Percentiles rank a stretch among this genome's conserved stretches.
These are phyloP conservation scores for Auricularia heimuer DNA, from an alignment of 768 basidiomycete species.

Conservation along the genomic window DNA sequence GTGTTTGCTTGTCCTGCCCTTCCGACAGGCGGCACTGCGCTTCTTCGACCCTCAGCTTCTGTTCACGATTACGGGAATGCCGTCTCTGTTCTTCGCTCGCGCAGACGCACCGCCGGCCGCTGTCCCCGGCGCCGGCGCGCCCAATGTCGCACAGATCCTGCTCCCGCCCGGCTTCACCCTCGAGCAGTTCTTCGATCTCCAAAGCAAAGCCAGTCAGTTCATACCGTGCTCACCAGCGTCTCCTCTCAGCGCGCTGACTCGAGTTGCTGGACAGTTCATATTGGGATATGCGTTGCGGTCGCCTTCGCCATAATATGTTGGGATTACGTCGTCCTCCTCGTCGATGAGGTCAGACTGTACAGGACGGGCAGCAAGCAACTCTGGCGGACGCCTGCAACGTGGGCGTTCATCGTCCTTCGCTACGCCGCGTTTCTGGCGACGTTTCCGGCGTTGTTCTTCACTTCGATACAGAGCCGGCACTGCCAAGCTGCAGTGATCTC, in stretches of 20 bases:
- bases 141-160: not conserved
- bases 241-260: not conserved
- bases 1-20: not conserved
- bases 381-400: not conserved
- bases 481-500: constrained; percentile 23
- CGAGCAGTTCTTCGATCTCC: not conserved
- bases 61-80: not conserved
- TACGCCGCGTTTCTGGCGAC: constrained; percentile 25
- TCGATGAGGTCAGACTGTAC: not conserved
- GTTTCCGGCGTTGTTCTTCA: constrained; percentile 20
- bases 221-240: not conserved
- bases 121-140: not conserved
- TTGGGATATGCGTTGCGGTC: constrained; percentile 18
- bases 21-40: not conserved
- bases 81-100: not conserved
- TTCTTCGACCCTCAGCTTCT: not conserved
- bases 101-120: not conserved
- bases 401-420: constrained; percentile 23
- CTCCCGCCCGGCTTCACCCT: not conserved
- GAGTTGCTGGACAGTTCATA: not conserved
- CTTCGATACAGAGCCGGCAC: constrained; percentile 18
- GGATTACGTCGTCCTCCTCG: constrained; percentile 20
- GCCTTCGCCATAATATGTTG: constrained; percentile 24
- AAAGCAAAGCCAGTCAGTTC: not conserved
- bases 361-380: constrained; percentile 6